Conservation (phyloP, 2,329 filamentous ascomycete species). For the Thyridium curvatum region DNA sequence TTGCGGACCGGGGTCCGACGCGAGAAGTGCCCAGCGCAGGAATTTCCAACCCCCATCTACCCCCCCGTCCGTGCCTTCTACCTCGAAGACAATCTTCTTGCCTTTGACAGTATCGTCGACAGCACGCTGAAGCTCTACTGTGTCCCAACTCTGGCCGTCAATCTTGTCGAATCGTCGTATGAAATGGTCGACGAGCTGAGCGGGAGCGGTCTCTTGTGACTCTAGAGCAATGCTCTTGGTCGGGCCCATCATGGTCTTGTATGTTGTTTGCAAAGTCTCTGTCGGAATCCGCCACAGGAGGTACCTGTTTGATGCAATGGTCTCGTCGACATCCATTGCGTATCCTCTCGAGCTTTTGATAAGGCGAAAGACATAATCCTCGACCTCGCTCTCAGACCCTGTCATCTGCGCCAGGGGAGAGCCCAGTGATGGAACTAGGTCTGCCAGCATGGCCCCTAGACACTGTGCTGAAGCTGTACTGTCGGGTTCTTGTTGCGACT, state of each 20-base stretch:
- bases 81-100: conserved; percentile 1
- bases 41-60: conserved; percentile 14
- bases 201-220: background rate
- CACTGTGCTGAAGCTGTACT: too few species aligned
- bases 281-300: conserved; percentile 17
- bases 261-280: conserved; percentile 2
- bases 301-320: conserved; percentile 13
- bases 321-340: conserved; percentile 1
- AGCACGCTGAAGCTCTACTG: conserved; percentile 1
- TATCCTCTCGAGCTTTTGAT: conserved; percentile 11
- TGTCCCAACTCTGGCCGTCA: conserved; percentile 6
- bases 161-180: conserved; percentile 5
- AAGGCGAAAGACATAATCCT: conserved; percentile 6
- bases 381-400: background rate
- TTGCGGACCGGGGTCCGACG: conserved; percentile 14
- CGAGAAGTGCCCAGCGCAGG: conserved; percentile 22
- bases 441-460: background rate
- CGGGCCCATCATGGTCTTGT: background rate
- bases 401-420: background rate
- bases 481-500: too few species aligned
- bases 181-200: conserved; percentile 5
- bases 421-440: conserved; percentile 1
- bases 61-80: background rate
- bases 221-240: conserved; percentile 1
- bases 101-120: conserved; percentile 2